These are phyloP conservation scores for Tremella fuciformis DNA, from an alignment of 768 basidiomycete species.

Conservation along the genomic window DNA sequence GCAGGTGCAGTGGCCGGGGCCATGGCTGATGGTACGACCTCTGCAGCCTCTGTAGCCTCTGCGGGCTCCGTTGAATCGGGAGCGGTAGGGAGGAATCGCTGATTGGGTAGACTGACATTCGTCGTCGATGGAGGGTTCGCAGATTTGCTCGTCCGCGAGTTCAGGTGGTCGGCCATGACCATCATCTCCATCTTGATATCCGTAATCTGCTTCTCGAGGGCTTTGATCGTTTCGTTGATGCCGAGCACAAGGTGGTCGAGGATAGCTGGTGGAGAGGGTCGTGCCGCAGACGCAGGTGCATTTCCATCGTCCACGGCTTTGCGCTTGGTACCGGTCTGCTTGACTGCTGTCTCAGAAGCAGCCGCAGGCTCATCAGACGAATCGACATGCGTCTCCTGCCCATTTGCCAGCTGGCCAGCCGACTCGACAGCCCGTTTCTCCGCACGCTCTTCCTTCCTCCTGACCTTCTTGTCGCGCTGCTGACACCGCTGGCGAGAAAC, in stretches of 20 bases:
- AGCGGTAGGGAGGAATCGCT: constrained; percentile 7
- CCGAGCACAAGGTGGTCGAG: constrained; percentile 43
- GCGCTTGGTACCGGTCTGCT: not conserved
- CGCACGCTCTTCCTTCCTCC: constrained; percentile 5
- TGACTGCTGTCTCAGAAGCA: not conserved
- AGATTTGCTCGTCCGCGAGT: not conserved
- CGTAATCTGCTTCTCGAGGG: constrained; percentile 40
- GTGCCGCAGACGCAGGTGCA: not conserved
- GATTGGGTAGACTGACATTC: not conserved
- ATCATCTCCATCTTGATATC: constrained; percentile 33
- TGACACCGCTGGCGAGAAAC: constrained; percentile 39
- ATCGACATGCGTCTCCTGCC: not conserved
- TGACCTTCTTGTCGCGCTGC: constrained; percentile 19
- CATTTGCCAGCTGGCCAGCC: not conserved
- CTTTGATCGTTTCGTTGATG: constrained; percentile 49
- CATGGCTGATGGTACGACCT: not conserved
- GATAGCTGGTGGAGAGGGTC: constrained; percentile 27
- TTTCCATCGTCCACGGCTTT: too few species aligned
- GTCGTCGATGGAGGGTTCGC: too few species aligned
- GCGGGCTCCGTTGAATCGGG: not conserved
- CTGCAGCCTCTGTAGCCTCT: not conserved
- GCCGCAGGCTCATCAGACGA: not conserved
- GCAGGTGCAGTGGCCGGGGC: not conserved
- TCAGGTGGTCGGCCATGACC: constrained; percentile 29
- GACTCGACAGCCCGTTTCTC: not conserved